Conservation (phyloP, 2,329 filamentous ascomycete species). For the Exophiala oligosperma region DNA sequence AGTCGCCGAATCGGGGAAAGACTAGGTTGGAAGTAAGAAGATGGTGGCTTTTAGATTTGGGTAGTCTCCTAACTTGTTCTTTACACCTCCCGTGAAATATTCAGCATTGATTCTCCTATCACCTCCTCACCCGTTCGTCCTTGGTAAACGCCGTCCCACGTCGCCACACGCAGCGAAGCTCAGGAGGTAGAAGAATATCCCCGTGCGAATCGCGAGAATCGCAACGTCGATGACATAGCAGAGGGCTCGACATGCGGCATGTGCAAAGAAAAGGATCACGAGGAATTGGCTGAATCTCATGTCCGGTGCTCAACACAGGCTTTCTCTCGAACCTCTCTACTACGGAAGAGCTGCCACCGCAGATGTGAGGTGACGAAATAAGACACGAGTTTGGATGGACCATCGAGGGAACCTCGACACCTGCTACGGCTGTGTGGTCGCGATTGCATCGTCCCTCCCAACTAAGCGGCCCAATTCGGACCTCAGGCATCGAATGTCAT, state of each 20-base stretch:
- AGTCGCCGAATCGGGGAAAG: background rate
- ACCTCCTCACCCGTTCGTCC: background rate
- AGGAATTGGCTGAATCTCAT: background rate
- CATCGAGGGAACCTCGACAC: background rate
- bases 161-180: background rate
- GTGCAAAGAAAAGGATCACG: background rate
- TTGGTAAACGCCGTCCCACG: background rate
- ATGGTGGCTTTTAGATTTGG: background rate
- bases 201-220: background rate
- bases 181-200: background rate
- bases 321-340: background rate
- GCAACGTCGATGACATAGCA: background rate
- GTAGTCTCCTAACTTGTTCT: background rate
- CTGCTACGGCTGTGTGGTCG: background rate
- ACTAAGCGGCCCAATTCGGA: background rate
- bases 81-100: background rate
- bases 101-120: background rate
- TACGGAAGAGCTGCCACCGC: background rate
- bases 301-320: background rate
- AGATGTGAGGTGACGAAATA: background rate
- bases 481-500: constrained; percentile 4
- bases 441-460: background rate
- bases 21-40: background rate
- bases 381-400: background rate
- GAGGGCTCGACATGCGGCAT: background rate